These are phyloP conservation scores for Aspergillus kassunensis DNA, from an alignment of 495 filamentous ascomycete genomes.

Conservation along the genomic window DNA sequence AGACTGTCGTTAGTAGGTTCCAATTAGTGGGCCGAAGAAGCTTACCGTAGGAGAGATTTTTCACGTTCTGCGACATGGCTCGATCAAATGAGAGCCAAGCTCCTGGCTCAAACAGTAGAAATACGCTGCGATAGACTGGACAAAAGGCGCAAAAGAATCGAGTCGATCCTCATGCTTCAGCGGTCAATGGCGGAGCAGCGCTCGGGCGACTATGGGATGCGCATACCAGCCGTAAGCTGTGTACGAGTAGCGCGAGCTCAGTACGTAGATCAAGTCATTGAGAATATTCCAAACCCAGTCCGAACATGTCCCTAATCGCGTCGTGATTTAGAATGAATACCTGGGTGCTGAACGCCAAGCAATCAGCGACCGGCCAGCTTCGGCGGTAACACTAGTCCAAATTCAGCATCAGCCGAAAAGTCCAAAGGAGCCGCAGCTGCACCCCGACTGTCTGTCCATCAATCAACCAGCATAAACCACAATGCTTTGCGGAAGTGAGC, in stretches of 20 bases:
- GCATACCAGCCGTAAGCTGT: not conserved
- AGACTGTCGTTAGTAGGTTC: not conserved
- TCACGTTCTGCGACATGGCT: slow-evolving; percentile 45
- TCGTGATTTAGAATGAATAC: too few species aligned
- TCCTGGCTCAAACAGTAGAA: not conserved
- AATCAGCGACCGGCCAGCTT: slow-evolving; percentile 23
- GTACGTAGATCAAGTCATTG: not conserved
- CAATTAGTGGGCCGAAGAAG: not conserved
- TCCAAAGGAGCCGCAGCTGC: slow-evolving; percentile 37
- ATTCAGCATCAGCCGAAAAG: slow-evolving; percentile 40
- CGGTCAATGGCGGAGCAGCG: not conserved
- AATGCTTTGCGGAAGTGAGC: slow-evolving; percentile 76
- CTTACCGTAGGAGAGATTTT: slow-evolving; percentile 47
- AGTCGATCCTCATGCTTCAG: slow-evolving; percentile 2
- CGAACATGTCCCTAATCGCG: too few species aligned
- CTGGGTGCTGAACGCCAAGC: slow-evolving; percentile 19
- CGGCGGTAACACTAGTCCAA: slow-evolving; percentile 31
- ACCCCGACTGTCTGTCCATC: slow-evolving; percentile 28
- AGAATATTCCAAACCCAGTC: not conserved
- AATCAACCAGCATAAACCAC: slow-evolving; percentile 27
- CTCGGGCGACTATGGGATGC: not conserved
- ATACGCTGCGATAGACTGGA: not conserved
- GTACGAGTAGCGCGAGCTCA: not conserved
- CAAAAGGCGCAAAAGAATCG: not conserved
- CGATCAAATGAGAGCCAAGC: slow-evolving; percentile 5